Base-by-base conservation (phyloP, 495 filamentous ascomycete species). In the Hypoxylon lenormandii region DNA sequence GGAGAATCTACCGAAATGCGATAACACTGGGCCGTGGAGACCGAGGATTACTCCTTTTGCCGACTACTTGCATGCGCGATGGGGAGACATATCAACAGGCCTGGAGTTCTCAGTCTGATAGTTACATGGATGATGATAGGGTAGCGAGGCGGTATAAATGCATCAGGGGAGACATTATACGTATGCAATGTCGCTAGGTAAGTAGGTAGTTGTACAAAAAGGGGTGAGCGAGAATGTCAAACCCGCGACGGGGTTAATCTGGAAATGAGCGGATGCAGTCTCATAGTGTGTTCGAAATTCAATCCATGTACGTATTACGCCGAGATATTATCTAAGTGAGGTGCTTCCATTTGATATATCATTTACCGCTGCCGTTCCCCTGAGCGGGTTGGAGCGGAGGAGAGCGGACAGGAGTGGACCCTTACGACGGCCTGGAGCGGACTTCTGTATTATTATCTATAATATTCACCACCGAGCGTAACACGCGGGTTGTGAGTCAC, bases 21-120 rank as follows among this genome's bases (percentile, higher is more conserved):
- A 58, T 7, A 68, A 11, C 2, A n/a, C 0, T 3, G 69, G 69
- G 13, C 57, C 57, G 1, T 72, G 69, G 69, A 63, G 50, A n/a
- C 53, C 50, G 26, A 58, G 45, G 18, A 48, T 18, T 0, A 8
- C 45, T n/a, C 36, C 43, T 2, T 43, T 46, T 13, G 2, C 49
- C 13, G 69, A 72, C 23, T 59, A 49, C 1, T 5, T 64, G 8
- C 30, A 43, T 18, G 37, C 64, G 33, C 45, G 59, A 15, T 72
- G 64, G 69, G 64, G 69, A 0, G 37, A 68, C 22, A 15, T 64
- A 5, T 63, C 63, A 3, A 51, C 13, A 3, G 60, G 45, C 12
- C 42, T 70, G 47, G 30, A 28, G 13, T 58, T 70, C 22, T 26
- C 26, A 28, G 7, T 3, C 7, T 28, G 26, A 28, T 28, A 7